These are phyloP conservation scores for Neofusicoccum kwambonambiense DNA, from an alignment of 2,329 filamentous ascomycete species.

Conservation along the genomic window DNA sequence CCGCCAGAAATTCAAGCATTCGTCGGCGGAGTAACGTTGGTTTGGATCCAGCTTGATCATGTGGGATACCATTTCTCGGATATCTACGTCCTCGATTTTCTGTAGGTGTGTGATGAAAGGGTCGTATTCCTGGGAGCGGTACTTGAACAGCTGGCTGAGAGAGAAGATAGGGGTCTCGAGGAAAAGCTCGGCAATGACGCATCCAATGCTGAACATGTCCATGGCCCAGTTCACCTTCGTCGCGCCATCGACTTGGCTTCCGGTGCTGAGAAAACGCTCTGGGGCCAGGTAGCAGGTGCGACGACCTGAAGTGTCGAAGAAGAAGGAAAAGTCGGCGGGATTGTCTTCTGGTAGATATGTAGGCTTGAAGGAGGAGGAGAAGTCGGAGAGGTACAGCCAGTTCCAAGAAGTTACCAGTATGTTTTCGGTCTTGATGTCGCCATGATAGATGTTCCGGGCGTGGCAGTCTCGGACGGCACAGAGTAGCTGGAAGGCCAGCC, in stretches of 20 bases:
- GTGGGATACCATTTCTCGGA: conserved; percentile 85
- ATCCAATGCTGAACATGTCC: conserved; percentile 97
- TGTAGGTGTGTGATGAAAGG: conserved; percentile 76
- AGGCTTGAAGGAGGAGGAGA: conserved; percentile 93
- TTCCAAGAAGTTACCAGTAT: conserved; percentile 98
- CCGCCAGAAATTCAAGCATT: conserved; percentile 91
- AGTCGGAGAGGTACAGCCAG: conserved; percentile 97
- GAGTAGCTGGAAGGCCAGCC: conserved; percentile 92
- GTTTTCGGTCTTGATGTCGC: conserved; percentile 98
- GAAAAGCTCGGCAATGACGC: conserved; percentile 94
- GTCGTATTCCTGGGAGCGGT: conserved; percentile 88
- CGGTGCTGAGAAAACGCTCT: conserved; percentile 78
- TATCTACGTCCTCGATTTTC: conserved; percentile 82
- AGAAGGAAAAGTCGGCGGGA: conserved; percentile 95
- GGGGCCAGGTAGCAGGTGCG: conserved; percentile 94
- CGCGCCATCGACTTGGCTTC: conserved; percentile 63
- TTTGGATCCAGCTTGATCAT: conserved; percentile 97
- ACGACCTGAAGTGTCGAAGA: conserved; percentile 89
- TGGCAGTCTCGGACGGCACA: conserved; percentile 93
- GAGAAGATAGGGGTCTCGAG: conserved; percentile 95
- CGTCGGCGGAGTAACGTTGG: conserved; percentile 86
- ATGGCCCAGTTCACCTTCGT: conserved; percentile 82
- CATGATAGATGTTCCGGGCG: conserved; percentile 83
- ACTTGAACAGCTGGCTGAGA: conserved; percentile 94
- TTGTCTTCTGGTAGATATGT: conserved; percentile 94